Conservation (phyloP, 2,329 filamentous ascomycete genomes). For the Ophiostoma himal-ulmi region DNA sequence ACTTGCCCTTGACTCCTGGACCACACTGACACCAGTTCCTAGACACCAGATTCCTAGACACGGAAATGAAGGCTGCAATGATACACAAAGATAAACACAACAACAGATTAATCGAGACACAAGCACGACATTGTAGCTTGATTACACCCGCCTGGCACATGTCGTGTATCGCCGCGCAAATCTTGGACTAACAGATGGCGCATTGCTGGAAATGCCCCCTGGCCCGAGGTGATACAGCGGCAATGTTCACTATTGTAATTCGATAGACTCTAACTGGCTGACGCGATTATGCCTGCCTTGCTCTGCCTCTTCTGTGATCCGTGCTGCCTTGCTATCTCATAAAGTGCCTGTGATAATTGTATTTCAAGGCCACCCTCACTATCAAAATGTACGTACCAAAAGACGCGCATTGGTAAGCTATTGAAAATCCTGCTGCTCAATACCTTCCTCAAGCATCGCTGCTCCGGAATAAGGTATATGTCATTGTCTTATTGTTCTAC, state of each 20-base stretch:
- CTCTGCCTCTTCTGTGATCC: background rate
- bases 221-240: background rate
- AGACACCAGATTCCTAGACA: background rate
- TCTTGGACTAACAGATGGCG: background rate
- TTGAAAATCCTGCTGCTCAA: background rate
- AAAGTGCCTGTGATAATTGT: background rate
- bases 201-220: background rate
- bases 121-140: background rate
- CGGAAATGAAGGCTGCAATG: conserved; percentile 6
- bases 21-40: background rate
- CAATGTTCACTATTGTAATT: background rate
- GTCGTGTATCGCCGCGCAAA: background rate
- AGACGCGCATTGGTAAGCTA: background rate
- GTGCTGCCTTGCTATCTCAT: background rate
- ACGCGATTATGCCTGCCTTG: no score
- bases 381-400: background rate
- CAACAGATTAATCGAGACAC: background rate
- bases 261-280: background rate
- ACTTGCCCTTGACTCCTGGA: background rate
- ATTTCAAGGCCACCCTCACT: background rate
- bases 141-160: conserved; percentile 6
- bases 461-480: background rate
- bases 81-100: background rate
- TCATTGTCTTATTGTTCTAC: background rate
- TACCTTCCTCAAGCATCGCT: conserved; percentile 12